A percentile compares a stretch with the other conserved stretches of the same genome.
These are phyloP conservation scores for Kentomonas sorsogonicus DNA, from an alignment of 208 protist species.

Conservation along the genomic window DNA sequence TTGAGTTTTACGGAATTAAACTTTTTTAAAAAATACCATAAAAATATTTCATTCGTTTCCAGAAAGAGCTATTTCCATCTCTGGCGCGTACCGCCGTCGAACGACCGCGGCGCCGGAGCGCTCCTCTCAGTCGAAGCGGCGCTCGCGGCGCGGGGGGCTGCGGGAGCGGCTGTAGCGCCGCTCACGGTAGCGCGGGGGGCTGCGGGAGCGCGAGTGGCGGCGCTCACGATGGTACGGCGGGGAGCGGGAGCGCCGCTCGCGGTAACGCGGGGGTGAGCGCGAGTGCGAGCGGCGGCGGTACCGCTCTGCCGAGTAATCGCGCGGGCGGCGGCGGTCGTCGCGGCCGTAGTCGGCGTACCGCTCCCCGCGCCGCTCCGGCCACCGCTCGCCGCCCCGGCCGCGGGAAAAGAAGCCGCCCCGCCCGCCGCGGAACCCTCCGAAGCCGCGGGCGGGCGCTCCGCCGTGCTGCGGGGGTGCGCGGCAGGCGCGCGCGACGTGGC, in stretches of 20 bases:
- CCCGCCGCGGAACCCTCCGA: constrained; percentile 13
- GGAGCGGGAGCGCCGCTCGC: constrained; percentile 19
- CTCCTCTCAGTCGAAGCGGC: constrained; percentile 2
- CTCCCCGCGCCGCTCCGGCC: constrained; percentile 4
- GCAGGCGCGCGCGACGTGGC: constrained; percentile 48
- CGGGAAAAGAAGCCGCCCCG: constrained; percentile 9
- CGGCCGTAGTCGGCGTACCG: constrained; percentile 23
- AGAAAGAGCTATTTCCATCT: no score
- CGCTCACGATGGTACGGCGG: constrained; percentile 6
- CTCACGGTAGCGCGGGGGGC: constrained; percentile 24
- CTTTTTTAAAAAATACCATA: background rate
- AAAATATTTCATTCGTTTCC: constrained; percentile 4
- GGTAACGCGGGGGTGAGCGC: constrained; percentile 16
- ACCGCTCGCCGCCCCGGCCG: constrained; percentile 14
- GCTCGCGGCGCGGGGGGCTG: constrained; percentile 28
- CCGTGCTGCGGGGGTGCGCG: constrained; percentile 6
- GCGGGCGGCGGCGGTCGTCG: constrained; percentile 22
- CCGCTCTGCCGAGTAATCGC: constrained; percentile 6
- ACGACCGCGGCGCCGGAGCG: no score
- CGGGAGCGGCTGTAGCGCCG: constrained; percentile 23
- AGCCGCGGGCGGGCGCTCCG: constrained; percentile 10
- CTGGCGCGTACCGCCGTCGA: no score
- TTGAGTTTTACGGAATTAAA: no score
- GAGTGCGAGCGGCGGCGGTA: constrained; percentile 24
- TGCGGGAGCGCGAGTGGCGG: constrained; percentile 32